These are phyloP conservation scores for Hypoxylon sp. DNA, from an alignment of 2,329 filamentous ascomycete species.

Conservation along the genomic window DNA sequence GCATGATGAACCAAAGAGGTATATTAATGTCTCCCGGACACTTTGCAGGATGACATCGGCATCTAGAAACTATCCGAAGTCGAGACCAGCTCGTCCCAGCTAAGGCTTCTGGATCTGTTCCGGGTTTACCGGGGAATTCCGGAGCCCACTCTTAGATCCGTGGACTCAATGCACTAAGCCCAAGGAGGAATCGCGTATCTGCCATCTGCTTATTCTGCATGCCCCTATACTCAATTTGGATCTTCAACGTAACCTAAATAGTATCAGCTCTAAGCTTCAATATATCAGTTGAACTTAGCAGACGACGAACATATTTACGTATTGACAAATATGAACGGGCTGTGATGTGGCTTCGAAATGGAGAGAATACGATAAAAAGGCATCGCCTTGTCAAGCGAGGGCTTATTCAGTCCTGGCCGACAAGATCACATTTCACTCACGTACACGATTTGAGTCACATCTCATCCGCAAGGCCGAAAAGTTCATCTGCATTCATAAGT, in stretches of 20 bases:
- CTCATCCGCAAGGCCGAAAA: not conserved
- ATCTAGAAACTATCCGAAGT: constrained; percentile 24
- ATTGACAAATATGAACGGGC: not conserved
- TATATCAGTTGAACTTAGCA: not conserved
- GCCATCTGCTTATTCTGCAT: constrained; percentile 51
- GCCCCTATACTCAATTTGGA: constrained; percentile 4
- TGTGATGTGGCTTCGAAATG: not conserved
- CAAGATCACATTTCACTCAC: not conserved
- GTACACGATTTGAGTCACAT: not conserved
- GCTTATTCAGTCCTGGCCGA: not conserved
- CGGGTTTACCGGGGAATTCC: not conserved
- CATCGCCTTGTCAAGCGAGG: not conserved
- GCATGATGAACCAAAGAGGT: not conserved
- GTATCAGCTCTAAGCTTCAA: not conserved
- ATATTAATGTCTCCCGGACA: constrained; percentile 6
- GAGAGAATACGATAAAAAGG: constrained; percentile 13
- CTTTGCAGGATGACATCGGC: constrained; percentile 24
- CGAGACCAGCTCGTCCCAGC: constrained; percentile 1
- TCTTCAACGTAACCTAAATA: constrained; percentile 4
- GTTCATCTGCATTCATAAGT: not conserved
- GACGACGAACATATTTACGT: not conserved
- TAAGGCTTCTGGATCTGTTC: constrained; percentile 3
- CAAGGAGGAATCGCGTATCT: constrained; percentile 30
- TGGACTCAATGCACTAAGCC: not conserved
- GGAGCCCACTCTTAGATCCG: constrained; percentile 7